These are phyloP conservation scores for Periconia sp. DNA, from an alignment of 2,329 filamentous ascomycete species.

Conservation along the genomic window DNA sequence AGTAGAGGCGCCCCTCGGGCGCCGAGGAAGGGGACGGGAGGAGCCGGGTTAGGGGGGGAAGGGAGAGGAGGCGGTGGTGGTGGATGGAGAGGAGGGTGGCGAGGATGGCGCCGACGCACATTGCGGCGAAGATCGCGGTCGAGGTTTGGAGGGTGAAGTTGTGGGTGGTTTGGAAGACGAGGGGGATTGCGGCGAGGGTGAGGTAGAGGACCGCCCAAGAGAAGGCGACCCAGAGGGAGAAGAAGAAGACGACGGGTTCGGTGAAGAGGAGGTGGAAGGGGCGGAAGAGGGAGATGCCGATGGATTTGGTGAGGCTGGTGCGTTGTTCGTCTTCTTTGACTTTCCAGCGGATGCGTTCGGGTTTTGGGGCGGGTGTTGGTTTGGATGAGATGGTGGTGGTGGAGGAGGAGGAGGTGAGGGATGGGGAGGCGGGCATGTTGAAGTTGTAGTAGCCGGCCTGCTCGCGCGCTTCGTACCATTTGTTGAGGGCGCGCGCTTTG, in stretches of 20 bases:
- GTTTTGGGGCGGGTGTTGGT: slow-evolving; percentile 12
- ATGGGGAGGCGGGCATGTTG: slow-evolving; percentile 24
- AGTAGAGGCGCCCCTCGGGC: slow-evolving; percentile 81
- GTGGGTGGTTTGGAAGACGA: slow-evolving; percentile 72
- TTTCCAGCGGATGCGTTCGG: slow-evolving; percentile 70
- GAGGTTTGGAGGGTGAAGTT: slow-evolving; percentile 67
- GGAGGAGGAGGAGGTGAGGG: slow-evolving; percentile 17
- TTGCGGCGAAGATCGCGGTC: slow-evolving; percentile 72
- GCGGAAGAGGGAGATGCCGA: slow-evolving; percentile 71
- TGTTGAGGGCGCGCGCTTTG: slow-evolving; percentile 73
- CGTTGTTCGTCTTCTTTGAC: slow-evolving; percentile 78
- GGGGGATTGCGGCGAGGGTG: slow-evolving; percentile 76
- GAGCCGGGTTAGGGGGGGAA: too few relatives aligned
- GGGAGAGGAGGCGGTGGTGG: slow-evolving; percentile 59
- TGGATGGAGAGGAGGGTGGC: slow-evolving; percentile 70
- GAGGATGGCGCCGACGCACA: slow-evolving; percentile 67
- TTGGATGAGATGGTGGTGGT: slow-evolving; percentile 28
- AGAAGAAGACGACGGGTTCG: slow-evolving; percentile 80
- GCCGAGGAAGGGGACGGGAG: slow-evolving; percentile 15
- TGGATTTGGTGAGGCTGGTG: slow-evolving; percentile 67
- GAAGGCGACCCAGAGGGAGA: slow-evolving; percentile 87
- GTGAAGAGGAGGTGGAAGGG: slow-evolving; percentile 78
- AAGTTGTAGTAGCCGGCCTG: slow-evolving; percentile 61
- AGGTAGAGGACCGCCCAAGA: slow-evolving; percentile 88
- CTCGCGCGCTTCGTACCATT: slow-evolving; percentile 77